Percentiles rank a stretch among this genome's conserved stretches.
phyloP scores from a whole-genome alignment of 2,329 filamentous ascomycete genomes.

The Bipolaris gigantea region DNA sequence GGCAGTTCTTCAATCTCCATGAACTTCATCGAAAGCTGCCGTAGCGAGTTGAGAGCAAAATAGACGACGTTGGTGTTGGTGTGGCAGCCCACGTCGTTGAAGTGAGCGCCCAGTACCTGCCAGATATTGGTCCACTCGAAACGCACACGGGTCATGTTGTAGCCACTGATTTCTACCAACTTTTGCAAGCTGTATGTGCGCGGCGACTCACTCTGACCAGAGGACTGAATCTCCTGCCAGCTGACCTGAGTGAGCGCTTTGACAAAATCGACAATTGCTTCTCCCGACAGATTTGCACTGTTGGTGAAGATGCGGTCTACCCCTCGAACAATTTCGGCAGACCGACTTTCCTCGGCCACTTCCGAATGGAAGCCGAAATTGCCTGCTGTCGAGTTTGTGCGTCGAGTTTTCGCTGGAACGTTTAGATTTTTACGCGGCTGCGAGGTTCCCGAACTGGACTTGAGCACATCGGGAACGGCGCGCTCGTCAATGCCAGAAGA shows the following conservation, averaged over 20 bases:
- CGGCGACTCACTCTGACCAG: slow-evolving; percentile 91
- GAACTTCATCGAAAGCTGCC: slow-evolving; percentile 97
- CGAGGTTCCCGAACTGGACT: slow-evolving; percentile 64
- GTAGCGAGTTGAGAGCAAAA: slow-evolving; percentile 92
- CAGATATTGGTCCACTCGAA: slow-evolving; percentile 99
- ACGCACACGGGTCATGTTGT: slow-evolving; percentile 98
- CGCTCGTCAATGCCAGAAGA: slow-evolving; percentile 93
- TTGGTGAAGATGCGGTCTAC: slow-evolving; percentile 97
- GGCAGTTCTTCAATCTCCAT: slow-evolving; percentile 98
- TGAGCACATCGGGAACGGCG: slow-evolving; percentile 84
- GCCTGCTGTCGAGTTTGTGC: slow-evolving; percentile 50
- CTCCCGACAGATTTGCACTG: slow-evolving; percentile 87
- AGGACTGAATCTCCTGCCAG: slow-evolving; percentile 98
- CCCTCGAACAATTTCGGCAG: slow-evolving; percentile 86
- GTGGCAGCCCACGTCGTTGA: slow-evolving; percentile 96
- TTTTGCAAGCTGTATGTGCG: slow-evolving; percentile 97
- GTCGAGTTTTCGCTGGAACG: slow-evolving; percentile 56
- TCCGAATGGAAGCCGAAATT: slow-evolving; percentile 65
- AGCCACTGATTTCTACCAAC: slow-evolving; percentile 97
- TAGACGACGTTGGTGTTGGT: slow-evolving; percentile 96
- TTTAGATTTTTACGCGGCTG: slow-evolving; percentile 70
- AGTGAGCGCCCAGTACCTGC: slow-evolving; percentile 96
- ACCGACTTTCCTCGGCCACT: slow-evolving; percentile 88
- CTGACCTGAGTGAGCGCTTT: slow-evolving; percentile 91
- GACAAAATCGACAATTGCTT: slow-evolving; percentile 95